Evolutionary conservation across 2,329 filamentous ascomycete genomes (phyloP), one percentile per base, ranked within the genome.

Genomic region (Penicillium sp.): DNA sequence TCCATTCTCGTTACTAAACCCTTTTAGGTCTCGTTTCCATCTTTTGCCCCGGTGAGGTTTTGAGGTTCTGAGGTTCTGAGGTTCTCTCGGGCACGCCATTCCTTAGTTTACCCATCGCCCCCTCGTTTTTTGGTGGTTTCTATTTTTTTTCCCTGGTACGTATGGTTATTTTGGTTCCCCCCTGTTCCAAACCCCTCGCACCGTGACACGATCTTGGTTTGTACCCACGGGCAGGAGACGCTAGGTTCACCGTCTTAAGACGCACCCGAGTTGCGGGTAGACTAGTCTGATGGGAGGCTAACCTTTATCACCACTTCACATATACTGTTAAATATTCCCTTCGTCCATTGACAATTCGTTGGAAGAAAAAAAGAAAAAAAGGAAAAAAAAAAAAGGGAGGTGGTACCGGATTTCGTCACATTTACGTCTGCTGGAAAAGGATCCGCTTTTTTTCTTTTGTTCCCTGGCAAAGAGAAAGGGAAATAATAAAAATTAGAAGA

Each of bases 41-140:
- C 33, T 47, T 44, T 37, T 40, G 48, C 35, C 35, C 49, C 57
- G 42, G 47, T 61, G 33, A 37, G 33, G 33, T 37, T 47, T 20
- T 40, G 37, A 40, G 33, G 33, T 37, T 37, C n/a, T 20, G 49
- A 51, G 41, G 60, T 57, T 61, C 64, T 64, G 62, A 67, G 64
- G 66, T 69, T 69, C 64, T n/a, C 65, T 70, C 63, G 67, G 67
- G 64, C 67, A 71, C 67, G 67, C 67, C 68, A 71, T 68, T 61
- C 54, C 56, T 58, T 51, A 55, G 59, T 40, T 37, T 55, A 60
- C 49, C 42, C 54, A 57, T 59, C 57, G 53, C 56, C 58, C 51
- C 57, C 58, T 57, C 56, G 43, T 35, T 35, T 47, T 47, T 46
- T 26, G 11, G 2, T 47, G 14, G 15, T 26, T 37, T 48, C 23